Percentiles rank a stretch among this genome's conserved stretches.
These are phyloP conservation scores for Fonsecaea nubica DNA, from an alignment of 2,329 filamentous ascomycete genomes.

Conservation along the genomic window DNA sequence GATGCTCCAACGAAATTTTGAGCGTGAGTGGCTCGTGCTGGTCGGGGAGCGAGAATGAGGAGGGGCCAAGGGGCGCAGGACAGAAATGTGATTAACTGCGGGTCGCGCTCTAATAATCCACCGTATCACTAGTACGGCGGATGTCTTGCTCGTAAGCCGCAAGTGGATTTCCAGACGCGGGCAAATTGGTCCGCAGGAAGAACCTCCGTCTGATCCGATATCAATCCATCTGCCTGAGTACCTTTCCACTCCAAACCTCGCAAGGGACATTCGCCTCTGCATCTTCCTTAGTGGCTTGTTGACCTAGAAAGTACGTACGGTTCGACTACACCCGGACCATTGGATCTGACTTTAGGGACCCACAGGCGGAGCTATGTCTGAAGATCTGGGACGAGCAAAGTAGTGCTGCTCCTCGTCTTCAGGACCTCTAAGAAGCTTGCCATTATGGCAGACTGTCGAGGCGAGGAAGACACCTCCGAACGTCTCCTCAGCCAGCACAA, in stretches of 20 bases:
- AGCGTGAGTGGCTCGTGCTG: background rate
- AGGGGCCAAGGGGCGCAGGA: background rate
- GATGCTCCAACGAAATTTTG: constrained; percentile 16
- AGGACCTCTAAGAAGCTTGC: background rate
- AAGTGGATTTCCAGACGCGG: background rate
- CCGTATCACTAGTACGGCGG: background rate
- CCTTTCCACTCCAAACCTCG: background rate
- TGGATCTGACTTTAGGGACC: background rate
- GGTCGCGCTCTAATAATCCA: background rate
- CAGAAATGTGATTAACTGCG: background rate
- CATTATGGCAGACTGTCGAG: background rate
- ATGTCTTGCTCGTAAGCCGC: background rate
- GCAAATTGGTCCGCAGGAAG: background rate
- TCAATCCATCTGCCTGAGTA: background rate
- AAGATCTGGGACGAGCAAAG: background rate
- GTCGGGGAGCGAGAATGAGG: background rate
- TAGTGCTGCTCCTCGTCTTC: background rate
- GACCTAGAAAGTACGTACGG: background rate
- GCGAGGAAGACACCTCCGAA: background rate
- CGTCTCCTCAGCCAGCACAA: constrained; percentile 20
- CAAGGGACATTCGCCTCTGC: background rate
- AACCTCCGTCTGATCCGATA: constrained; percentile 5
- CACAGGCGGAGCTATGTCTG: background rate
- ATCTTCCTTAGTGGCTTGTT: background rate
- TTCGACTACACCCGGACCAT: background rate